Base-by-base conservation (phyloP, 768 basidiomycete genomes). In the Tulasnella sp. region DNA sequence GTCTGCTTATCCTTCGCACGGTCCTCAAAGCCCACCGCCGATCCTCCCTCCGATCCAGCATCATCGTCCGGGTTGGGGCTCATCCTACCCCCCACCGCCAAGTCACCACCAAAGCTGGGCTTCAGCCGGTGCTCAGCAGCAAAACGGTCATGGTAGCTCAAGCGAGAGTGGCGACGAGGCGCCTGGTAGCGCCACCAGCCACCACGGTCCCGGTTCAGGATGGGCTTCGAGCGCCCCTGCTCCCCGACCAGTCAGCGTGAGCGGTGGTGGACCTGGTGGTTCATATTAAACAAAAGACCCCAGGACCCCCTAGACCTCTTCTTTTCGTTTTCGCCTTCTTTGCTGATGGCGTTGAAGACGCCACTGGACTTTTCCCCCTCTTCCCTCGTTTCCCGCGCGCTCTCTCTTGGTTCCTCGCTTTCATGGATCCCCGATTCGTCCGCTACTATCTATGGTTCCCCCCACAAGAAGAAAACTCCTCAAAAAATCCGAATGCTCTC, bases 41-140 rank as follows among this genome's bases (percentile, higher is more conserved):
- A 75, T 72, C 74, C 79, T 75, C 70, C 69, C 79, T 32, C 73
- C 79, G 46, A 78, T 70, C 79, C 55, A 78, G 69, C 77, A 78
- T 11, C 79, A 79, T 26, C 77, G 48, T 69, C 29, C 77, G 73
- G 78, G 40, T 70, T 76, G n/a, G 71, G 51, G 70, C 67, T 79
- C 79, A 40, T 74, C 35, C 40, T 73, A 69, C 32, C 40, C 70
- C 2, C 55, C 67, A 15, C 51, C 57, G 1, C 35, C 77, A 32
- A 79, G 71, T 23, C 70, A 79, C 39, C 78, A 74, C 26, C 69
- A 70, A 57, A 35, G 61, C 32, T 67, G 70, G 44, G 40, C 44
- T 32, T 29, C 74, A 13, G 29, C 51, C 29, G 70, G 26, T n/a
- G 44, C 23, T 48, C 79, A 69, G n/a, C 79, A 55, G 29, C 40